These are phyloP conservation scores for Fusarium sp. DNA, from an alignment of 2,329 filamentous ascomycete genomes.

Conservation along the genomic window DNA sequence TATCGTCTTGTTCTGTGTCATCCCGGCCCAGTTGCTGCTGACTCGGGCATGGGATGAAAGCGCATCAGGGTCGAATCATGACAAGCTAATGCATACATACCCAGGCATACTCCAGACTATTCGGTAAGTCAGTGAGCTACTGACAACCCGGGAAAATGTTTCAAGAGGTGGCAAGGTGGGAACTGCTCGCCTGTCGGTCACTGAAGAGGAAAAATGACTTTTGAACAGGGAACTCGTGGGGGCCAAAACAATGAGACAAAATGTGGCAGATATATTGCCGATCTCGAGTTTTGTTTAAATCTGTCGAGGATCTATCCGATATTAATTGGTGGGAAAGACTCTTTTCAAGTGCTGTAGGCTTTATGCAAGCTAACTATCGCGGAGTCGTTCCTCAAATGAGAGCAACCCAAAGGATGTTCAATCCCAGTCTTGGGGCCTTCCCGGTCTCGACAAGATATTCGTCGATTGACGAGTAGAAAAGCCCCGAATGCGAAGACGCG, in stretches of 20 bases:
- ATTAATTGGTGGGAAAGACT: slow-evolving; percentile 8
- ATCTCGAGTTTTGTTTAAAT: slow-evolving; percentile 7
- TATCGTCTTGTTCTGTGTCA: neutral
- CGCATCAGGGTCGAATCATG: neutral
- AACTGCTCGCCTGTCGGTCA: neutral
- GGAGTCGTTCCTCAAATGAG: neutral
- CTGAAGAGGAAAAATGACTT: neutral
- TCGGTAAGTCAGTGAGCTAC: neutral
- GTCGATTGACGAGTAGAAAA: slow-evolving; percentile 9
- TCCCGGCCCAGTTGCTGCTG: neutral
- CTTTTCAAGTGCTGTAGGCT: slow-evolving; percentile 13
- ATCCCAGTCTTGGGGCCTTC: neutral
- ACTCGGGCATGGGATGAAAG: neutral
- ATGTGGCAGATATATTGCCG: slow-evolving; percentile 5
- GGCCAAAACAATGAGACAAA: slow-evolving; percentile 12
- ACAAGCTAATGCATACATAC: neutral
- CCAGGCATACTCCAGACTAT: neutral
- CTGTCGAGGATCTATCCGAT: neutral
- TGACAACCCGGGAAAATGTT: neutral
- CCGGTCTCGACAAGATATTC: slow-evolving; percentile 7
- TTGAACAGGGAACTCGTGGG: slow-evolving; percentile 6
- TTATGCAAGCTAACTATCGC: slow-evolving; percentile 2
- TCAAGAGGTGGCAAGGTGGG: slow-evolving; percentile 2
- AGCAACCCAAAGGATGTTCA: neutral
- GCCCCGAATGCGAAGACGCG: slow-evolving; percentile 2